Base-by-base conservation (phyloP, 768 basidiomycete species). In the Naganishia onofrii region DNA sequence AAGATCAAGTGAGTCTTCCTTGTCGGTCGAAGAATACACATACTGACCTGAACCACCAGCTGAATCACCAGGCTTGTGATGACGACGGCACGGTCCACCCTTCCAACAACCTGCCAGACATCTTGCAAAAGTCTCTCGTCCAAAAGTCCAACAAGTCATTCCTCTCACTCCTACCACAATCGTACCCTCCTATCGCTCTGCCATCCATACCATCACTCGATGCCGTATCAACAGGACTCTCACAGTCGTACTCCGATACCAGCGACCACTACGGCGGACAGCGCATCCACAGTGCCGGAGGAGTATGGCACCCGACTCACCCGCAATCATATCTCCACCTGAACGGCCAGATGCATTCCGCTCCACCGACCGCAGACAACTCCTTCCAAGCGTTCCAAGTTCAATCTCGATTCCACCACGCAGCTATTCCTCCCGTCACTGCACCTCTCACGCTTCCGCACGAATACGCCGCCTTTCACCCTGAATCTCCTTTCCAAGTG, bases 271-370 rank as follows among this genome's bases (percentile, higher is more conserved):
- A 58, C 42, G 42, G n/a, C 38, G 31, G 57, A 17, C 54, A 29
- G 32, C 54, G 32, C 19, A 32, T 55, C 1, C 21, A 55, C 21
- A 55, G 28, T 17, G 54, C 28, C 15, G 29, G 29, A 55, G 54
- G 9, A 42, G 42, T 9, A 12, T 31, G 54, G 28, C 54, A 55
- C 32, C 54, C 54, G 54, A 31, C 3, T 10, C 19, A 55, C 29
- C 6, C 54, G 54, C 54, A 10, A 34, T 29, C 28, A 8, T 26
- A 28, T 55, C 54, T 19, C 9, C 34, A 58, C 34, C 32, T 31
- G 23, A 15, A 63, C 15, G 60, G 42, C 6, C 60, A 63, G 17
- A 23, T 63, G 23, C 60, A 63, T 63, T 63, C 60, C 9, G 60
- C 60, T 26, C 60, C 60, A 44, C 38, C 36, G 5, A 34, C 38